phyloP scores from a whole-genome alignment of 2,329 filamentous ascomycete genomes.

The Fusarium fujikuroi region DNA sequence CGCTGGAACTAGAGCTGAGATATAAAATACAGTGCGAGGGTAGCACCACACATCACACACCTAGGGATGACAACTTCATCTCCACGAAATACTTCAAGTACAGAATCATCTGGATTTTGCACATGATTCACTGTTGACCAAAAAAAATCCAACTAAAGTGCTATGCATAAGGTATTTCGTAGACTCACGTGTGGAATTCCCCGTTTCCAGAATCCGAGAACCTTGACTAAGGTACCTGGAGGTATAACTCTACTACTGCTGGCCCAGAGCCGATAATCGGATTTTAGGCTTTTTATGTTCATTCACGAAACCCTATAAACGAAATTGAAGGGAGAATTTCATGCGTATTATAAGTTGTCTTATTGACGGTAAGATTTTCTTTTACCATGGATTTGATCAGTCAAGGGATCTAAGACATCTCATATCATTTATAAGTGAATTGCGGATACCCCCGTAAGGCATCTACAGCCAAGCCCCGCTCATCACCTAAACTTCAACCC shows the following conservation, averaged over 20 bases:
- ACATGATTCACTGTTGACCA: background rate
- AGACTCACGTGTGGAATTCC: background rate
- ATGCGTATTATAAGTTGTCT: too few species aligned
- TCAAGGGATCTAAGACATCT: background rate
- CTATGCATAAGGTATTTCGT: background rate
- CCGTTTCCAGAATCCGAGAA: background rate
- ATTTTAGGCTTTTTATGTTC: background rate
- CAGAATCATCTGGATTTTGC: background rate
- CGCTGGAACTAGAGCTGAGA: background rate
- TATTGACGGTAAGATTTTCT: background rate
- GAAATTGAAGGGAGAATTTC: background rate
- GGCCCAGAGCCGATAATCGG: background rate
- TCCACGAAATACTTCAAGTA: background rate
- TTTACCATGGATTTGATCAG: background rate
- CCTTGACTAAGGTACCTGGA: background rate
- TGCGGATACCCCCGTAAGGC: conserved; percentile 3
- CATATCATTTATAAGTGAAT: background rate
- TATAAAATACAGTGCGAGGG: conserved; percentile 1
- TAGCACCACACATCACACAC: too few species aligned
- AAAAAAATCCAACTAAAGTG: background rate
- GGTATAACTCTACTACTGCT: background rate
- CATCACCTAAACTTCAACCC: conserved; percentile 30
- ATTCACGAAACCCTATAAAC: background rate
- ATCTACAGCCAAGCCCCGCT: conserved; percentile 26
- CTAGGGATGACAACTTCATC: background rate